Base-by-base conservation (phyloP, 306 rosid species). In the peach (Prunus persica) region DNA sequence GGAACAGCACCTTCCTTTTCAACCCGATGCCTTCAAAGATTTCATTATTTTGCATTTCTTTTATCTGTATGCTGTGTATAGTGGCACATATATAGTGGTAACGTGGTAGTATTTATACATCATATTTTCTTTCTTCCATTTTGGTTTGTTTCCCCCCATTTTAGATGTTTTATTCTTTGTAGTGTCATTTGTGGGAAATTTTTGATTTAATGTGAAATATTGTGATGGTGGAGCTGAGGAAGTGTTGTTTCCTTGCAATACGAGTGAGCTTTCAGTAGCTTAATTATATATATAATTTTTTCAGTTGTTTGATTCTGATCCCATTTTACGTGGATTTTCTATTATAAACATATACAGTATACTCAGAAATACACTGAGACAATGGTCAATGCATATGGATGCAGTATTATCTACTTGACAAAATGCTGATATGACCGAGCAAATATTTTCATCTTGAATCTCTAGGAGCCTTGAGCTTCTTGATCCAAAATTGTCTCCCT, bases 171-270 rank as follows among this genome's bases (percentile, higher is more conserved):
- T 56, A 56, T 74, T 78, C 58, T 63, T 70, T 74, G 22, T 25
- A 77, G 62, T 47, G 67, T 11, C 64, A 67, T 43, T 19, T 38
- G 54, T 78, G 80, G 55, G 72, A 63, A 54, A 52, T 0, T 79
- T 83, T 79, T 50, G 34, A 70, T 70, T 56, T 25, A 57, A 78
- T 63, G 81, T 43, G 72, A 58, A 66, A 55, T 76, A 38, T 38
- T 38, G 54, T 54, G 65, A 52, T 28, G 66, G 25, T 28, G 56
- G 11, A 30, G 52, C 32, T 9, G 67, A 25, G 76, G 20, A 68
- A 56, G 70, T 22, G 50, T 20, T 52, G 65, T 51, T 43, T 58
- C 55, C 60, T 52, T 61, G 72, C 19, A 51, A 27, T 69, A 80
- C 73, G 38, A 65, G 58, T 24, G 8, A 32, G 28, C 56, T 55